These are phyloP conservation scores for Boechera retrofracta DNA, from an alignment of 345 rosid genomes.

Conservation along the genomic window DNA sequence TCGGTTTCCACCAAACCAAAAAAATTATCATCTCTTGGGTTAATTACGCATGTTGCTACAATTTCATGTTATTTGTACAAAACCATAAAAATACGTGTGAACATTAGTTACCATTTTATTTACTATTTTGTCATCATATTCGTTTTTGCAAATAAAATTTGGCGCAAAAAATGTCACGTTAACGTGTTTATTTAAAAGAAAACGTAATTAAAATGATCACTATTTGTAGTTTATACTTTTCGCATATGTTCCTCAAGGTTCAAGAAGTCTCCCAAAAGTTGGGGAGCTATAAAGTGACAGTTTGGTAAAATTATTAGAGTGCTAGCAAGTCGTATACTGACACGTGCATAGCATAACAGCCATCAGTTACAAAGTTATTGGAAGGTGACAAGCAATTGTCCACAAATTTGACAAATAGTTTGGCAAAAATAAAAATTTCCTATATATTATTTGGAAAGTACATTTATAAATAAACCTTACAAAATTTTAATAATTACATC, in stretches of 20 bases:
- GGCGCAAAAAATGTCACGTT: background rate
- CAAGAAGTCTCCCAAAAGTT: conserved; percentile 5
- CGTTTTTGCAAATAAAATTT: background rate
- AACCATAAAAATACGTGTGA: no score
- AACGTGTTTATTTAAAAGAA: background rate
- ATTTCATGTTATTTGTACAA: no score
- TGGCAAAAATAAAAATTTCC: background rate
- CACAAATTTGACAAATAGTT: conserved; percentile 30
- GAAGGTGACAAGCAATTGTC: conserved; percentile 27
- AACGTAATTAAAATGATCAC: background rate
- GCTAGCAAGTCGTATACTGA: background rate
- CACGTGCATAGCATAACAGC: background rate
- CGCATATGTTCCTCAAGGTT: background rate
- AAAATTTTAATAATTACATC: no score
- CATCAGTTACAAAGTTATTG: conserved; percentile 29
- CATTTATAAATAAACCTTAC: no score
- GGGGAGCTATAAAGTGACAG: background rate
- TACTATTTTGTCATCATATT: background rate
- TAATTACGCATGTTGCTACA: no score
- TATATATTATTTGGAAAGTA: no score
- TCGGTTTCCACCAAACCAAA: background rate
- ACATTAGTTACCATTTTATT: no score
- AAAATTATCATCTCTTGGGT: no score
- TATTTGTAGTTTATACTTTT: background rate
- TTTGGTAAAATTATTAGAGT: background rate